Percentiles rank a stretch among this genome's conserved stretches.
Evolutionary conservation across 225 moss, liverwort and hornwort genomes (phyloP).

Genomic region (Neckera pumila): DNA sequence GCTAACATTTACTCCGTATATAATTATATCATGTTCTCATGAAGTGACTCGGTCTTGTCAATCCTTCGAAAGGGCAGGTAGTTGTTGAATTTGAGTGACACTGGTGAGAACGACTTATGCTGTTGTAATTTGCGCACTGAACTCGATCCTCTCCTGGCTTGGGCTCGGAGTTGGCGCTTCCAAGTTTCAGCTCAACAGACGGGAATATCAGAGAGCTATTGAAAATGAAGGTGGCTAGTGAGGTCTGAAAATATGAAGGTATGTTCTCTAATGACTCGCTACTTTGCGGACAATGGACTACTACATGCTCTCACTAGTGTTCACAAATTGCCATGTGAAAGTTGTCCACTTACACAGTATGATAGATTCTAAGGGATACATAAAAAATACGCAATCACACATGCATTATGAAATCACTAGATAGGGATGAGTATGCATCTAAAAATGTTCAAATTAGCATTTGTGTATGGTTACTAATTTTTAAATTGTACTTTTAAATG

Average conservation of each 20-base stretch:
- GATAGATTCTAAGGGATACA: background rate
- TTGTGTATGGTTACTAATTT: background rate
- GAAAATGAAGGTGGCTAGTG: background rate
- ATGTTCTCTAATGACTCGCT: too few species aligned
- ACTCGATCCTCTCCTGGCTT: background rate
- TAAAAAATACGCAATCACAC: background rate
- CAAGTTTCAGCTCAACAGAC: background rate
- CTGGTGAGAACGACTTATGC: background rate
- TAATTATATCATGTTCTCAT: background rate
- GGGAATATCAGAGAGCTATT: background rate
- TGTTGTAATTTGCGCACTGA: background rate
- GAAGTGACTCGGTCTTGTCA: background rate
- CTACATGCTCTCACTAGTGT: background rate
- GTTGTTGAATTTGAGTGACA: background rate
- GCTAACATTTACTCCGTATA: too few species aligned
- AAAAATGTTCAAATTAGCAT: background rate
- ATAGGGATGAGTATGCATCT: background rate
- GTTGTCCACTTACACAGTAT: background rate
- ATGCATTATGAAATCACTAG: background rate
- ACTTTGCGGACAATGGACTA: background rate
- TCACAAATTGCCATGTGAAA: background rate
- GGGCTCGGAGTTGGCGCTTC: background rate
- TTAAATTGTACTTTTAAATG: background rate
- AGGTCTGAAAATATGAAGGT: background rate
- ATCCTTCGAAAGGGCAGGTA: background rate